Conservation (phyloP, 805 yeast genomes). For the Lachancea sp. region DNA sequence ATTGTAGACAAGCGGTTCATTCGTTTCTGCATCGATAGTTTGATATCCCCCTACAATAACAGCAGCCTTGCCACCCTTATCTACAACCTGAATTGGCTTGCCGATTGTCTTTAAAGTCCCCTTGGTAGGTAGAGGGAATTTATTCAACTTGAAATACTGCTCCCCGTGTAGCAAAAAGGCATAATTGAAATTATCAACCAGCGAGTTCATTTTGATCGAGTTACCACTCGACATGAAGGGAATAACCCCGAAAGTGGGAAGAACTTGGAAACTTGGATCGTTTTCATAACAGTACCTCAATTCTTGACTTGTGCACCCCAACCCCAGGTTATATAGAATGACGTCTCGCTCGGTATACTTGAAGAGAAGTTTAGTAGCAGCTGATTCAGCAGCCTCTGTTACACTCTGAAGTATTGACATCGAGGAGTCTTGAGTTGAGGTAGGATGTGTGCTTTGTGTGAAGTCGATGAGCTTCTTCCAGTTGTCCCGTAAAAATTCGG, state of each 20-base stretch:
- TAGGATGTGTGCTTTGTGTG: constrained; percentile 40
- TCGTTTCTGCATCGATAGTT: constrained; percentile 59
- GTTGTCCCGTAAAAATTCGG: constrained; percentile 66
- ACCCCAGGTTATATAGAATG: constrained; percentile 79
- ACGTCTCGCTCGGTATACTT: constrained; percentile 60
- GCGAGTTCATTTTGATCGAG: constrained; percentile 49
- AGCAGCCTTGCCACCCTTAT: constrained; percentile 80
- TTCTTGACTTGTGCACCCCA: constrained; percentile 78
- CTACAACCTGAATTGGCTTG: constrained; percentile 65
- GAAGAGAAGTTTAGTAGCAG: constrained; percentile 40
- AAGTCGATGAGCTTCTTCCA: constrained; percentile 67
- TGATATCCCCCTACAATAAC: constrained; percentile 67
- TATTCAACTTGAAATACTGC: constrained; percentile 73
- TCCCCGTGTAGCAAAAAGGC: constrained; percentile 91
- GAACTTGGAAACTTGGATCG: constrained; percentile 66
- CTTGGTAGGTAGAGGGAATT: constrained; percentile 72
- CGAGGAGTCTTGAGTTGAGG: constrained; percentile 65
- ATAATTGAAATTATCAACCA: constrained; percentile 80
- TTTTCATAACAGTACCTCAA: constrained; percentile 76
- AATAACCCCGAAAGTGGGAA: constrained; percentile 87
- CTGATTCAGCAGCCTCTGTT: constrained; percentile 37
- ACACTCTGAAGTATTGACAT: constrained; percentile 69
- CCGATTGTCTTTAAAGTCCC: constrained; percentile 57
- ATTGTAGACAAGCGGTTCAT: constrained; percentile 68
- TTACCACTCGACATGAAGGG: constrained; percentile 67